Evolutionary conservation across 2,329 filamentous ascomycete species (phyloP), one percentile per base, ranked within the genome.

Genomic region (Raffaelea albimanens): DNA sequence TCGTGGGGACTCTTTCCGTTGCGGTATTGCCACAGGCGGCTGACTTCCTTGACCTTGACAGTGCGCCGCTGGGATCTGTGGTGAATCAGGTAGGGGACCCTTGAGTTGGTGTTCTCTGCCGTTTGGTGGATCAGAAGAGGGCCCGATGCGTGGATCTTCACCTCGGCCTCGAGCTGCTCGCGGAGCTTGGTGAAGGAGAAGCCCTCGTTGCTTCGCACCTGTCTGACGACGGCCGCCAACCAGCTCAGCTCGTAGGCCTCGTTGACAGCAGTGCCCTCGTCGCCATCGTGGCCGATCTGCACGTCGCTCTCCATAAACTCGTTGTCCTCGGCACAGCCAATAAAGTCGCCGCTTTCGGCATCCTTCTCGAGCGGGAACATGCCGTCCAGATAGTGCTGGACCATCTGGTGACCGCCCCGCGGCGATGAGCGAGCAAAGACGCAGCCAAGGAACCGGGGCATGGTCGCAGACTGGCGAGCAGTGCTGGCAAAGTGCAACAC

Each of bases 401-500:
- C 71, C 56, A 82, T 65, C 55, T 80, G 75, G 49, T 82, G 78
- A 0, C 78, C 77, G 3, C 76, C 74, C 2, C 67, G 65, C 5
- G 66, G 60, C 23, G 67, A 67, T 1, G 69, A 66, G 16, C 76
- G 70, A 9, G 70, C 69, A 58, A 84, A 83, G n/a, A 83, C 70
- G 16, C 73, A 67, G 10, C 78, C 77, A 36, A 81, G 69, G 58
- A 82, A 83, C 40, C 79, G 72, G 44, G 80, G 77, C 51, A 82
- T 71, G 40, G 69, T 62, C 20, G 60, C 63, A 1, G 61, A 61
- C 23, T 54, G 63, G 40, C 58, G 75, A 0, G 65, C 61, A 2
- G 70, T 60, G 21, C 65, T 63, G 45, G 75, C 72, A 23, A 86
- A 88, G 59, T 85, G 75, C 33, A 91, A 67, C 5, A 89, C 78